Conservation (phyloP, 2,329 filamentous ascomycete genomes). For the Apiospora koreana region DNA sequence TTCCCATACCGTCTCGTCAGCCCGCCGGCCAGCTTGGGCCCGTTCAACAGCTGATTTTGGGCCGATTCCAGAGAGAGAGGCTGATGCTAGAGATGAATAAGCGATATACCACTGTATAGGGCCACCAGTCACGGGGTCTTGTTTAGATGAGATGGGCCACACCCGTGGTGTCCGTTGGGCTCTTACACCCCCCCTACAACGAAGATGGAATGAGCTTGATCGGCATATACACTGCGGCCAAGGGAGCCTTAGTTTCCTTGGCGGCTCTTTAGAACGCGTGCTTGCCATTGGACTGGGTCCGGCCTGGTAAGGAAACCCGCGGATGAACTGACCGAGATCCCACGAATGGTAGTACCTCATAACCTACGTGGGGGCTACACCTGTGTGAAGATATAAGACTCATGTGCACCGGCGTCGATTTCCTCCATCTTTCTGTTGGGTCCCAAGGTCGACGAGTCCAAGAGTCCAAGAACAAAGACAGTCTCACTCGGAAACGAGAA, state of each 20-base stretch:
- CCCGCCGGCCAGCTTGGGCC: background rate
- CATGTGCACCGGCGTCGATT: background rate
- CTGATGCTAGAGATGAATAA: background rate
- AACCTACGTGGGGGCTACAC: background rate
- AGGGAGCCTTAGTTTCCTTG: background rate
- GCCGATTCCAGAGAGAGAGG: background rate
- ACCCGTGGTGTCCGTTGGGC: background rate
- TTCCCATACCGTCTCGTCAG: background rate
- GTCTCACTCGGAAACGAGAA: no score
- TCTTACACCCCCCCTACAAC: background rate
- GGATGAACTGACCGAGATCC: constrained; percentile 9
- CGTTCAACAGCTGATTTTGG: background rate
- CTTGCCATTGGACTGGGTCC: background rate
- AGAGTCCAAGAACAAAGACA: no score
- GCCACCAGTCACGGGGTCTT: background rate
- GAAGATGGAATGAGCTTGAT: background rate
- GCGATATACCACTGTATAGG: background rate
- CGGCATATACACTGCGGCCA: background rate
- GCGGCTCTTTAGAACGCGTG: background rate
- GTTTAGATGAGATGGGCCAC: background rate
- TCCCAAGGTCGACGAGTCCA: no score
- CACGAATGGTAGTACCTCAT: background rate
- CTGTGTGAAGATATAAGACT: background rate
- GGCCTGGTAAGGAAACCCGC: background rate
- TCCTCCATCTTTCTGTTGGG: background rate